phyloP scores from a whole-genome alignment of 2,329 filamentous ascomycete species.

The Scytalidium sp. region DNA sequence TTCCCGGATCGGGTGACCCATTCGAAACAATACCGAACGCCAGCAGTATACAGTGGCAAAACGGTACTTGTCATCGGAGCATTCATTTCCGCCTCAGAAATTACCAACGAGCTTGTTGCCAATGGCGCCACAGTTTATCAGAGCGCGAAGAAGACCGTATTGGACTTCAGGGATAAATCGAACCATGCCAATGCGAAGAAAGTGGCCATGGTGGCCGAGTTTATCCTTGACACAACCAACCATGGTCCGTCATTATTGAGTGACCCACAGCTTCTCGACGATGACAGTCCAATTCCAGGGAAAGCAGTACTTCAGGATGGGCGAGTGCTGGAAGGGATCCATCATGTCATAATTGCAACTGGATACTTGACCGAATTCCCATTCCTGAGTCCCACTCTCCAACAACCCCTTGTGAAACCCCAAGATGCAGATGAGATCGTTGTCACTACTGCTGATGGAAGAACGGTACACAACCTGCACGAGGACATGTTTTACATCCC shows the following conservation, averaged over 20 bases:
- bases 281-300: constrained; percentile 41
- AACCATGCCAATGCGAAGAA: no score
- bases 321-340: constrained; percentile 48
- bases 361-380: constrained; percentile 68
- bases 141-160: no score
- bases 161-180: no score
- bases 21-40: constrained; percentile 69
- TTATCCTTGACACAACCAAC: no score
- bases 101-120: constrained; percentile 18
- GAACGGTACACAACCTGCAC: constrained; percentile 44
- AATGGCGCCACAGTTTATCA: constrained; percentile 35
- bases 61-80: constrained; percentile 55
- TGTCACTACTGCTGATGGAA: constrained; percentile 50
- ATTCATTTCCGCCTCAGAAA: constrained; percentile 46
- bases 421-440: constrained; percentile 48
- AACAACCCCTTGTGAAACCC: constrained; percentile 32
- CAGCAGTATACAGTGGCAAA: constrained; percentile 55
- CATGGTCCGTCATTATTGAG: no score
- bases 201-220: no score
- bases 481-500: constrained; percentile 51
- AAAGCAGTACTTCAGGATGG: constrained; percentile 52
- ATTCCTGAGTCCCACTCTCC: constrained; percentile 52
- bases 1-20: constrained; percentile 56
- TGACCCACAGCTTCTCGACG: constrained; percentile 4
- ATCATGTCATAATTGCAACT: constrained; percentile 62